A percentile compares a stretch with the other conserved stretches of the same genome.
phyloP scores from a whole-genome alignment of 2,329 filamentous ascomycete species.

The Exophiala sp. region DNA sequence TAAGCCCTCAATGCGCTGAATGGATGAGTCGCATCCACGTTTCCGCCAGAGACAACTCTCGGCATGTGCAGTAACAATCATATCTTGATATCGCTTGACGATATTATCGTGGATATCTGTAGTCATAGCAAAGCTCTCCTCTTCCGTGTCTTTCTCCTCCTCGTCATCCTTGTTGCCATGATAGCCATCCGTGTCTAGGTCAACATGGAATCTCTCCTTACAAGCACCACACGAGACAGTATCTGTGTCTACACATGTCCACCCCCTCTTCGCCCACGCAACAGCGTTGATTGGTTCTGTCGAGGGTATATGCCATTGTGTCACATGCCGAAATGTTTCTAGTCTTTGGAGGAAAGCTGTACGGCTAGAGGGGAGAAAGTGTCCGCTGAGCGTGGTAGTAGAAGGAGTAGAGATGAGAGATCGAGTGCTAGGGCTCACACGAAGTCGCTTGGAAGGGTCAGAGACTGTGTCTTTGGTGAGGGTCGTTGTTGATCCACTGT shows the following conservation, averaged over 20 bases:
- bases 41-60: slow-evolving; percentile 83
- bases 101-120: slow-evolving; percentile 57
- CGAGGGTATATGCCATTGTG: slow-evolving; percentile 82
- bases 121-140: slow-evolving; percentile 16
- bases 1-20: slow-evolving; percentile 61
- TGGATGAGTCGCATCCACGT: slow-evolving; percentile 77
- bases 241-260: slow-evolving; percentile 79
- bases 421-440: slow-evolving; percentile 19
- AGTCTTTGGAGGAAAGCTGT: slow-evolving; percentile 75
- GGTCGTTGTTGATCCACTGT: slow-evolving; percentile 17
- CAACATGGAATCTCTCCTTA: slow-evolving; percentile 77
- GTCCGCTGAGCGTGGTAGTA: slow-evolving; percentile 48
- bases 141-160: slow-evolving; percentile 37
- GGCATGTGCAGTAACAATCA: slow-evolving; percentile 72
- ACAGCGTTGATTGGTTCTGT: slow-evolving; percentile 82
- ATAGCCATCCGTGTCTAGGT: slow-evolving; percentile 56
- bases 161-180: slow-evolving; percentile 21
- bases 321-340: slow-evolving; percentile 85
- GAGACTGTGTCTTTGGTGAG: slow-evolving; percentile 15
- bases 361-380: slow-evolving; percentile 83
- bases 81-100: slow-evolving; percentile 69
- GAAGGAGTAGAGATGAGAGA: slow-evolving; percentile 31
- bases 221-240: slow-evolving; percentile 84
- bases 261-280: slow-evolving; percentile 90
- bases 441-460: slow-evolving; percentile 27